phyloP scores from a whole-genome alignment of 768 basidiomycete genomes.

The Tylopilus rubrobrunneus region DNA sequence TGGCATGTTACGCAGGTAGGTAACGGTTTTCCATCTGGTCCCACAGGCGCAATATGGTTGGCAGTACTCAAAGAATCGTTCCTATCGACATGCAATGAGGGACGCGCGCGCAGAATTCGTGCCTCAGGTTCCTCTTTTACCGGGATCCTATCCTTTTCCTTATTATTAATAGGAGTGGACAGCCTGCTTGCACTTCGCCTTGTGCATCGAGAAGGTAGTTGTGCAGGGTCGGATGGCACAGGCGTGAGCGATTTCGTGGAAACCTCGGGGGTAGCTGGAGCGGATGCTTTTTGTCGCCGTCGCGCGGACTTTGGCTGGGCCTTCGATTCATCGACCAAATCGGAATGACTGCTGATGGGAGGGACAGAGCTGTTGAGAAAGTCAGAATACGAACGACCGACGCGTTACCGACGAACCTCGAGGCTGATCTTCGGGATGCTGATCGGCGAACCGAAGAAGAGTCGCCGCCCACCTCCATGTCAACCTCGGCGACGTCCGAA shows the following conservation, averaged over 20 bases:
- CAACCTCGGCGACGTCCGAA: slow-evolving; percentile 44
- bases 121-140: slow-evolving; percentile 50
- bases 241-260: slow-evolving; percentile 42
- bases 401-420: slow-evolving; percentile 19
- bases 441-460: slow-evolving; percentile 20
- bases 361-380: slow-evolving; percentile 20
- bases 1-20: slow-evolving; percentile 71
- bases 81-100: slow-evolving; percentile 33
- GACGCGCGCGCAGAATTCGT: slow-evolving; percentile 49
- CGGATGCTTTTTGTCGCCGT: slow-evolving; percentile 50
- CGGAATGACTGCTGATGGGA: slow-evolving; percentile 30
- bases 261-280: slow-evolving; percentile 42
- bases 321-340: slow-evolving; percentile 14
- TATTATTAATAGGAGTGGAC: slow-evolving; percentile 28
- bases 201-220: slow-evolving; percentile 26
- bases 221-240: slow-evolving; percentile 22
- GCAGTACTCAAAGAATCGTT: slow-evolving; percentile 36
- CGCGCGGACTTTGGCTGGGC: slow-evolving; percentile 51
- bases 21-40: slow-evolving; percentile 61
- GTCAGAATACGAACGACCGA: slow-evolving; percentile 10
- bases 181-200: slow-evolving; percentile 31
- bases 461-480: slow-evolving; percentile 45
- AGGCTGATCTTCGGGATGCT: slow-evolving; percentile 24
- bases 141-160: slow-evolving; percentile 38
- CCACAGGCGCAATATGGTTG: slow-evolving; percentile 47